Conservation (phyloP, 768 basidiomycete genomes). For the Auriscalpium vulgare region DNA sequence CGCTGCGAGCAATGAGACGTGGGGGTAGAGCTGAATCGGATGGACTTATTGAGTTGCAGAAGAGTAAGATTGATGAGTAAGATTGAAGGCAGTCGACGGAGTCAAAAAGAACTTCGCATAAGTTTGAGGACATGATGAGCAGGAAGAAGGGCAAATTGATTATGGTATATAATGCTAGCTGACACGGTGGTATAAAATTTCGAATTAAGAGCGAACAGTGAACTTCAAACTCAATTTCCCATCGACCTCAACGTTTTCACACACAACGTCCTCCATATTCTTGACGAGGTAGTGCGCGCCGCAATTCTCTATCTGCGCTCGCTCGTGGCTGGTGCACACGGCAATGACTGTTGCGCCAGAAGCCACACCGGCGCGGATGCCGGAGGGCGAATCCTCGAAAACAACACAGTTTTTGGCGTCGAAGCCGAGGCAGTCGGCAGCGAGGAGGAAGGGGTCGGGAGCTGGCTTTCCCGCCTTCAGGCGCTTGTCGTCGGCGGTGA, state of each 20-base stretch:
- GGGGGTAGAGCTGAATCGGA: too few species aligned
- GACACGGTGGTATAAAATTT: not conserved
- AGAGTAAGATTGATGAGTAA: too few species aligned
- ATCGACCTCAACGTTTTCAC: slow-evolving; percentile 32
- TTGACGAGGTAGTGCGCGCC: slow-evolving; percentile 51
- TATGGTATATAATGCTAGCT: too few species aligned
- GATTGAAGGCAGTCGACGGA: too few species aligned
- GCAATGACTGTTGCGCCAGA: slow-evolving; percentile 70
- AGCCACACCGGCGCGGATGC: slow-evolving; percentile 63
- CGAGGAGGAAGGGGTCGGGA: slow-evolving; percentile 57
- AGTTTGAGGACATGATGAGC: too few species aligned
- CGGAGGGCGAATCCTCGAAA: slow-evolving; percentile 65
- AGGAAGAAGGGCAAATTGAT: too few species aligned
- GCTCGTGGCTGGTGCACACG: slow-evolving; percentile 65
- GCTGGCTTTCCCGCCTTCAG: slow-evolving; percentile 59
- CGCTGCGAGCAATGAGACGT: too few species aligned
- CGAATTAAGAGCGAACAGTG: slow-evolving; percentile 22
- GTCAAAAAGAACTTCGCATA: too few species aligned
- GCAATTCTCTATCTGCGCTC: slow-evolving; percentile 43
- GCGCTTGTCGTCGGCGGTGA: slow-evolving; percentile 71
- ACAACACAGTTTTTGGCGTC: slow-evolving; percentile 56
- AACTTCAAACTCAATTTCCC: slow-evolving; percentile 32
- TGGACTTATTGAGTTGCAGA: too few species aligned
- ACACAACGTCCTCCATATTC: slow-evolving; percentile 42
- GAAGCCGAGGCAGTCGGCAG: slow-evolving; percentile 50